Conservation (phyloP, 177 flowering plant species). For the Vitis hybrid region DNA sequence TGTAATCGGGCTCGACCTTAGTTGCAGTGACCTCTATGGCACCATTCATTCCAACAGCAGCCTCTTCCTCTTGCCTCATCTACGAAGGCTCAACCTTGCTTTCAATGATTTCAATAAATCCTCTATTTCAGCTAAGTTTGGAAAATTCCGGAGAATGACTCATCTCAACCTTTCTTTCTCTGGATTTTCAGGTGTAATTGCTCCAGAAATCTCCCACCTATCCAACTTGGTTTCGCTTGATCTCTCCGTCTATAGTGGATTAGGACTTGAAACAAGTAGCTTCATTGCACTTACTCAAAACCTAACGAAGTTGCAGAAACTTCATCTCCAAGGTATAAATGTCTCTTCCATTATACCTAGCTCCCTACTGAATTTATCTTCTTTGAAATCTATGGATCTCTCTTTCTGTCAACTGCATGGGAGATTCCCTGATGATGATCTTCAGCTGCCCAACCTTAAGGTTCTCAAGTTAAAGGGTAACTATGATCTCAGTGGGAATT, state of each 20-base stretch:
- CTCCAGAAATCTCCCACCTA: conserved; percentile 9
- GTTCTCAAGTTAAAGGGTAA: not conserved
- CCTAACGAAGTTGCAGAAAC: conserved; percentile 10
- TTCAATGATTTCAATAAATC: conserved; percentile 5
- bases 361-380: conserved; percentile 1
- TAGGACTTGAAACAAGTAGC: not conserved
- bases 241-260: not conserved
- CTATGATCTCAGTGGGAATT: not conserved
- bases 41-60: not conserved
- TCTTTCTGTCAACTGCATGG: conserved; percentile 1
- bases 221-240: conserved; percentile 17
- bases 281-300: conserved; percentile 3
- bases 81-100: conserved; percentile 11
- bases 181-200: conserved; percentile 11
- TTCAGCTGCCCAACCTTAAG: conserved; percentile 3
- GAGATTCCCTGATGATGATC: not conserved
- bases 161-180: conserved; percentile 20
- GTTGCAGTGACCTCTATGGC: conserved; percentile 3
- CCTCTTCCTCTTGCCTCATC: conserved; percentile 5
- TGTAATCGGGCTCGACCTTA: conserved; percentile 10
- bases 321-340: conserved; percentile 8
- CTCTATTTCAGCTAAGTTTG: conserved; percentile 2
- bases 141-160: not conserved
- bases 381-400: not conserved
- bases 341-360: not conserved